phyloP scores from a whole-genome alignment of 2,329 filamentous ascomycete genomes.

The Colletotrichum sp. region DNA sequence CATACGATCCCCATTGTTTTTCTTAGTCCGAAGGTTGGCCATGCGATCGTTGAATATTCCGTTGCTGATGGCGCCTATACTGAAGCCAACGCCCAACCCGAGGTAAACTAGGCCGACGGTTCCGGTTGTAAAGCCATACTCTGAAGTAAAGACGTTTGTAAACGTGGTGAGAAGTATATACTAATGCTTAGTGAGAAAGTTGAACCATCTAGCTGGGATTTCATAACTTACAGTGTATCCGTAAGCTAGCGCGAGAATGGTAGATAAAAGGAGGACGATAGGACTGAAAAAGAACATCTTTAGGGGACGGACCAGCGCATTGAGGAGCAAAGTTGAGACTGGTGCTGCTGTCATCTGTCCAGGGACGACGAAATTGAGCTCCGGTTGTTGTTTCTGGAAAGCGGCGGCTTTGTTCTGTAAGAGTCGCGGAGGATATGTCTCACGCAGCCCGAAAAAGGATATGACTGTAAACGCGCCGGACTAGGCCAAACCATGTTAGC shows the following conservation, averaged over 20 bases:
- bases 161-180: background rate
- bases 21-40: background rate
- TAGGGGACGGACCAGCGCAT: background rate
- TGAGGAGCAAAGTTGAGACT: background rate
- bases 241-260: background rate
- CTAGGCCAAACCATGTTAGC: background rate
- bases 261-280: background rate
- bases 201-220: background rate
- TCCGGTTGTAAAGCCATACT: slow-evolving; percentile 41
- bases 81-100: slow-evolving; percentile 23
- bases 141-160: background rate
- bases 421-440: background rate
- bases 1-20: background rate
- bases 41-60: background rate
- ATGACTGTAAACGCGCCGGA: background rate
- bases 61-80: background rate
- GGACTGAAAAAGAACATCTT: background rate
- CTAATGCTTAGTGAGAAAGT: background rate
- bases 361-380: background rate
- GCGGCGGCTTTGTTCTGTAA: background rate
- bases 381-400: background rate
- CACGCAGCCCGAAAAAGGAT: background rate
- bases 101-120: slow-evolving; percentile 26
- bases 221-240: background rate
- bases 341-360: background rate